Conservation (phyloP, 2,329 filamentous ascomycete species). For the Penicillium sp. region DNA sequence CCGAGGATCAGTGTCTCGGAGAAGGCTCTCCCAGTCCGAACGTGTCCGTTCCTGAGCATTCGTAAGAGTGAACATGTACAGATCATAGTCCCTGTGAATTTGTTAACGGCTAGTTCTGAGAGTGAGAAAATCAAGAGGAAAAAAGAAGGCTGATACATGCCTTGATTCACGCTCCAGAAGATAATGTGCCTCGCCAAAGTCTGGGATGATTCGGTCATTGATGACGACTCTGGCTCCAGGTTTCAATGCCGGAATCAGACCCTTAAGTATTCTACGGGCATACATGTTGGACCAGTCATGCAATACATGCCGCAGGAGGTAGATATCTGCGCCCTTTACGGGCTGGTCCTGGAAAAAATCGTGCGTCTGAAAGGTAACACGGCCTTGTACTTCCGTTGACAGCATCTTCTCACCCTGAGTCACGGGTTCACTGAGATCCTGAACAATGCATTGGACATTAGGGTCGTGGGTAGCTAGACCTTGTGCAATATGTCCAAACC, state of each 20-base stretch:
- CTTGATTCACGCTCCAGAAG: not conserved
- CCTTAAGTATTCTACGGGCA: conserved; percentile 35
- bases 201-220: not conserved
- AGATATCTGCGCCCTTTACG: conserved; percentile 29
- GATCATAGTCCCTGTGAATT: not conserved
- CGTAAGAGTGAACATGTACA: not conserved
- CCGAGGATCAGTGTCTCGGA: not conserved
- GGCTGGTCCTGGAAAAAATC: conserved; percentile 42
- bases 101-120: not conserved
- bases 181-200: not conserved
- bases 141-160: not conserved
- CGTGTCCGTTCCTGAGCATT: not conserved
- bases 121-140: not conserved
- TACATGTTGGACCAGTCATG: conserved; percentile 45
- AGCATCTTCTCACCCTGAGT: conserved; percentile 5
- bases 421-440: not conserved
- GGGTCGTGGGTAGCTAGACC: not conserved
- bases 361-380: conserved; percentile 32
- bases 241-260: conserved; percentile 34
- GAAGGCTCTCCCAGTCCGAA: not conserved
- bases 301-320: conserved; percentile 40
- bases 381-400: conserved; percentile 22
- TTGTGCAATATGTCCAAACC: not conserved
- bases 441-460: not conserved
- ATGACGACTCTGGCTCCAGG: not conserved